Conservation (phyloP, 2,329 filamentous ascomycete genomes). For the Aspergillus brunneoviolaceus region DNA sequence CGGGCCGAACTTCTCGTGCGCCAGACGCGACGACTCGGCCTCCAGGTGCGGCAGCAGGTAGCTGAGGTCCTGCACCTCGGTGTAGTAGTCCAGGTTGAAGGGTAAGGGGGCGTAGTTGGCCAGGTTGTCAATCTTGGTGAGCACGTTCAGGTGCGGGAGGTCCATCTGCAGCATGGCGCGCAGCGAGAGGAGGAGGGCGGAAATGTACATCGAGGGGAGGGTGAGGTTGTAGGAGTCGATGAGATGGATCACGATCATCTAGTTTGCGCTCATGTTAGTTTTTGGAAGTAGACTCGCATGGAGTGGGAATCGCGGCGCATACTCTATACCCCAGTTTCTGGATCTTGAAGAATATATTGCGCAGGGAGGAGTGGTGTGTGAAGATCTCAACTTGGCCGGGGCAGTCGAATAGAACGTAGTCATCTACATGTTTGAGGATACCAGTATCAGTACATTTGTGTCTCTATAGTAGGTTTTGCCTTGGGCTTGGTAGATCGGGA, state of each 20-base stretch:
- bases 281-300: too few relatives aligned
- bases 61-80: conserved; percentile 88
- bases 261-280: too few relatives aligned
- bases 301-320: conserved; percentile 36
- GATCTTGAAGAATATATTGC: conserved; percentile 86
- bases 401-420: conserved; percentile 94
- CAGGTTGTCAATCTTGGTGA: conserved; percentile 97
- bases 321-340: conserved; percentile 93
- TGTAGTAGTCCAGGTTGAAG: conserved; percentile 96
- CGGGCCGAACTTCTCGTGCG: conserved; percentile 73
- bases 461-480: not conserved
- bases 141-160: conserved; percentile 89
- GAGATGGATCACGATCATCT: conserved; percentile 92
- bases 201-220: conserved; percentile 90
- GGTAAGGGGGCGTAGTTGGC: conserved; percentile 79
- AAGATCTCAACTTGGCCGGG: conserved; percentile 97
- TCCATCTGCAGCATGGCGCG: conserved; percentile 98
- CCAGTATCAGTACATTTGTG: conserved; percentile 6
- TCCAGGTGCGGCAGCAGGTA: conserved; percentile 80
- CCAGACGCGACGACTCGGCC: conserved; percentile 69
- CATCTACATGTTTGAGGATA: conserved; percentile 51
- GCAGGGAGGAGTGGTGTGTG: conserved; percentile 87
- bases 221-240: conserved; percentile 93
- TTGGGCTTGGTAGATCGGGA: not conserved
- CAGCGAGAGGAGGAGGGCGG: conserved; percentile 86